phyloP scores from a whole-genome alignment of 108 stramenopile species.

The Discostella stelligeroides region DNA sequence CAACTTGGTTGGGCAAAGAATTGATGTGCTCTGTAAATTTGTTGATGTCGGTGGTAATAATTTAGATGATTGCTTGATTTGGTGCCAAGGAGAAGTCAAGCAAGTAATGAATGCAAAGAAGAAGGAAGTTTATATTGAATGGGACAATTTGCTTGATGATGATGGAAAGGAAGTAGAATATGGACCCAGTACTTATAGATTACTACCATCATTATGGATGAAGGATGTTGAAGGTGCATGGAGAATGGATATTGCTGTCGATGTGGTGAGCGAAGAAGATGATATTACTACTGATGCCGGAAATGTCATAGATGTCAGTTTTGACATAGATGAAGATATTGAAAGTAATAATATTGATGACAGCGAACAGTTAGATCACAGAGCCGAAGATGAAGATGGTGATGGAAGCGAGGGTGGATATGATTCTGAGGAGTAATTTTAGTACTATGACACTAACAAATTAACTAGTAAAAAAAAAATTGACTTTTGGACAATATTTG shows the following conservation, averaged over 20 bases:
- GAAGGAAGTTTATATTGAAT: not conserved
- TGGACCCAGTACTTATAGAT: not conserved
- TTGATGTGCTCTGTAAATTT: constrained; percentile 10
- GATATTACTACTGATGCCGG: too few species aligned
- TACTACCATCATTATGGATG: not conserved
- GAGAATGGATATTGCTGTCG: constrained; percentile 1
- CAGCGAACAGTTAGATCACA: too few species aligned
- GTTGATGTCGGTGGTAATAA: not conserved
- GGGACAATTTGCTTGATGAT: not conserved
- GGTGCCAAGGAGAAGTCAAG: constrained; percentile 7
- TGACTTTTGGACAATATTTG: too few species aligned
- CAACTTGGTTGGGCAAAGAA: not conserved
- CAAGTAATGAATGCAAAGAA: not conserved
- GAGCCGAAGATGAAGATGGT: not conserved
- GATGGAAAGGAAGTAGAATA: not conserved
- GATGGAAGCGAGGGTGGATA: not conserved
- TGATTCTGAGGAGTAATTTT: not conserved
- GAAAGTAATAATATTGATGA: too few species aligned
- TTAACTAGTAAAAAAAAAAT: too few species aligned
- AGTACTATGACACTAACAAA: not conserved
- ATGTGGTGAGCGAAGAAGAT: too few species aligned
- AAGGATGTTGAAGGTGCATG: constrained; percentile 9
- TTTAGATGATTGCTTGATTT: not conserved
- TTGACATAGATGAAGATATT: too few species aligned
- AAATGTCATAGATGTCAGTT: too few species aligned